phyloP scores from a whole-genome alignment of 1,284 basidiomycete genomes.

The Anthracocystis panici-leucophaei region DNA sequence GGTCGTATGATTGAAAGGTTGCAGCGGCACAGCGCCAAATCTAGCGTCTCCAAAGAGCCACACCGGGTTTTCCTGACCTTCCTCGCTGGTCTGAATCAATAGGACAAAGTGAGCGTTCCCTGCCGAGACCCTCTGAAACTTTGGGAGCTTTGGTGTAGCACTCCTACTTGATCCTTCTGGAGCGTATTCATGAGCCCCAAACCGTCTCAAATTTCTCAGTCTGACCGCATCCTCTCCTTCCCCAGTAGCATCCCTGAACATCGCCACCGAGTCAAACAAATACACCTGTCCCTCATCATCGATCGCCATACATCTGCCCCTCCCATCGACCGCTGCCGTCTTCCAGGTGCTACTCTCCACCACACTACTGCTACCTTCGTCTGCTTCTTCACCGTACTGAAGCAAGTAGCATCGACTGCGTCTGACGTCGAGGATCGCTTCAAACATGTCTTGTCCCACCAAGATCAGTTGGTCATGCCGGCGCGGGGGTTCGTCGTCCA shows the following conservation, averaged over 20 bases:
- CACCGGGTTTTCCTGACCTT: neutral
- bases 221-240: neutral
- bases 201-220: neutral
- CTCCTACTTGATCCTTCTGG: neutral
- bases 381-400: conserved; percentile 3
- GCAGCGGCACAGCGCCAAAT: conserved; percentile 29
- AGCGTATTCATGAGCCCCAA: neutral
- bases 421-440: conserved; percentile 10
- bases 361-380: neutral
- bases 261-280: conserved; percentile 15
- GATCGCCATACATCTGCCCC: conserved; percentile 23
- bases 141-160: conserved; percentile 1
- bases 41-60: conserved; percentile 40
- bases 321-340: conserved; percentile 24
- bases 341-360: conserved; percentile 17
- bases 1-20: conserved; percentile 1
- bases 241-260: conserved; percentile 8
- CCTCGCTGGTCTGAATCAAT: neutral
- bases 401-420: conserved; percentile 2
- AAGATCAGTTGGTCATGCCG: conserved; percentile 1
- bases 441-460: conserved; percentile 23
- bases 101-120: conserved; percentile 42
- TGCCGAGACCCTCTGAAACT: conserved; percentile 23
- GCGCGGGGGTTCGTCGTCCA: neutral
- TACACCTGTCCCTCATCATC: conserved; percentile 8